These are phyloP conservation scores for Trichoderma virens DNA, from an alignment of 495 filamentous ascomycete species.

Conservation along the genomic window DNA sequence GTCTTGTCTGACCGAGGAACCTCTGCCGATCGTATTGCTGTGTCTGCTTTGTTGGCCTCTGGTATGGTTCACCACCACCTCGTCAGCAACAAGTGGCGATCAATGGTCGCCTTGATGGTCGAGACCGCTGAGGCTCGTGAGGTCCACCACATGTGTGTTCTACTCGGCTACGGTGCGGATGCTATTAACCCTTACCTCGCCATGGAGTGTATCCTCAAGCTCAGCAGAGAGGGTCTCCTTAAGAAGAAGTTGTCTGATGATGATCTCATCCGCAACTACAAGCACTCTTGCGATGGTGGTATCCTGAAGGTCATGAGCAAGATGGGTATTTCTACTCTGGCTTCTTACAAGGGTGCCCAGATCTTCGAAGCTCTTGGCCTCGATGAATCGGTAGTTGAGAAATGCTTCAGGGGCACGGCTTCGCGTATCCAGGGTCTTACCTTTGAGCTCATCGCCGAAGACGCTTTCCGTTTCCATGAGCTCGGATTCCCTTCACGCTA, in stretches of 20 bases:
- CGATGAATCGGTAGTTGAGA: conserved; percentile 90
- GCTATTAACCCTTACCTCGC: conserved; percentile 96
- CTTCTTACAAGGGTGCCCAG: conserved; percentile 98
- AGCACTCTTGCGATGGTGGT: conserved; percentile 94
- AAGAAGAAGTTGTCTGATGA: conserved; percentile 82
- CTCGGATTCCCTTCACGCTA: conserved; percentile 81
- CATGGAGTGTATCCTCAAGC: conserved; percentile 97
- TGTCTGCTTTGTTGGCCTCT: conserved; percentile 85
- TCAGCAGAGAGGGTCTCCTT: conserved; percentile 92
- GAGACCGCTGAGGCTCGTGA: conserved; percentile 97
- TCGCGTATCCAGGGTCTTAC: conserved; percentile 94
- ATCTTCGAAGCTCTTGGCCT: conserved; percentile 99
- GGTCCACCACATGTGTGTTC: conserved; percentile 97
- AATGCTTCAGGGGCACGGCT: conserved; percentile 93
- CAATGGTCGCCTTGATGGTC: conserved; percentile 77
- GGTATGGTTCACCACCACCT: conserved; percentile 97
- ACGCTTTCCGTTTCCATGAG: conserved; percentile 96
- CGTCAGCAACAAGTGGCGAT: conserved; percentile 93
- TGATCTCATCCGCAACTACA: conserved; percentile 90
- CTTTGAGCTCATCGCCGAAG: conserved; percentile 91
- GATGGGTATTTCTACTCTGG: conserved; percentile 98
- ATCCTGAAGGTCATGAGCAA: conserved; percentile 99
- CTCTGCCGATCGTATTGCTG: conserved; percentile 71
- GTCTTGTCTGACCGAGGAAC: conserved; percentile 88
- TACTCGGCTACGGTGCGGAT: conserved; percentile 93